Evolutionary conservation across 1,139 yeast species (phyloP).

Genomic region (Arxiozyma heterogenica): DNA sequence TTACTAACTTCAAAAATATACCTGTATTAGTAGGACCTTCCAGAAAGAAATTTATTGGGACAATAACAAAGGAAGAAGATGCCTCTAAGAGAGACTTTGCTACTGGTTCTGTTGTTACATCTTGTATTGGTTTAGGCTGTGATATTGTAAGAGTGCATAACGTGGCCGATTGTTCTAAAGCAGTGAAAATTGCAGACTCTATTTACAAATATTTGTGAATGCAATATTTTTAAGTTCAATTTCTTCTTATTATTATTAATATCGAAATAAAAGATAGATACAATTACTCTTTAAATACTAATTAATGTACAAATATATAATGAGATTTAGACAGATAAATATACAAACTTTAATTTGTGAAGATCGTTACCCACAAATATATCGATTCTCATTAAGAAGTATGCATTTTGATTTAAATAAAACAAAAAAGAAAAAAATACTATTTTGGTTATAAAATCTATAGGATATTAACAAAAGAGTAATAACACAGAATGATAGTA

Average conservation of each 20-base stretch:
- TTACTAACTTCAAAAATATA: slow-evolving; percentile 25
- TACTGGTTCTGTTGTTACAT: slow-evolving; percentile 67
- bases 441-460: background rate
- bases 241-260: background rate
- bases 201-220: slow-evolving; percentile 31
- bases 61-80: slow-evolving; percentile 40
- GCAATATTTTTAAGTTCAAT: background rate
- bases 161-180: slow-evolving; percentile 56
- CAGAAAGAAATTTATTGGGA: slow-evolving; percentile 77
- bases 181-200: slow-evolving; percentile 66
- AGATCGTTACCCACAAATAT: background rate
- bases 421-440: background rate
- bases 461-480: slow-evolving; percentile 1
- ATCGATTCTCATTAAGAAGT: background rate
- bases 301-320: slow-evolving; percentile 2
- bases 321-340: background rate
- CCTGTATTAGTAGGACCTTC: slow-evolving; percentile 82
- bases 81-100: slow-evolving; percentile 62
- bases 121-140: slow-evolving; percentile 63
- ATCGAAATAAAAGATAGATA: background rate
- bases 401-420: background rate
- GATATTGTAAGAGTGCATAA: slow-evolving; percentile 90
- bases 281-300: slow-evolving; percentile 2
- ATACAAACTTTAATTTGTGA: background rate
- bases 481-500: background rate